Base-by-base conservation (phyloP, 257 asterid species). In the Dorcoceras hygrometricum region DNA sequence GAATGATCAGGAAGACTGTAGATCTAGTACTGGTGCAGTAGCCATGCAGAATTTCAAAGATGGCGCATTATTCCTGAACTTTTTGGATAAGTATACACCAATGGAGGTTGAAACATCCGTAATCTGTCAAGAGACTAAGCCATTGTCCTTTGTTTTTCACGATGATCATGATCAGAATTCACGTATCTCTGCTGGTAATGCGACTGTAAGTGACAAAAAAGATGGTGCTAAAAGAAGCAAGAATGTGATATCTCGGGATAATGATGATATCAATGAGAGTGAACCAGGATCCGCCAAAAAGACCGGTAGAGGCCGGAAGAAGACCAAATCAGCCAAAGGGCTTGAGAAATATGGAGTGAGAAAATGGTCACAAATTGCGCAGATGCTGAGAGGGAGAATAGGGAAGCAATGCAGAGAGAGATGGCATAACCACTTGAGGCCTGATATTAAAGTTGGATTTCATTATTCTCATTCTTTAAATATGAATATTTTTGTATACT, bases 331-430 rank as follows among this genome's bases (percentile, higher is more conserved):
- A 20, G 71, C 94, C 1, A 86, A 86, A 67, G 97, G 98, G 54
- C 98, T 91, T 70, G 91, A 87, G 82, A 88, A 79, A 62, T 79
- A 75, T 77, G 98, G 98, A 43, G 80, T 83, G 68, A 76, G 88
- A 62, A 91, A 89, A 76, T 91, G 98, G 98, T 87, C 96, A 26
- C 76, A 82, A 20, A 91, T 91, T 8, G 96, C 96, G 16, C 91
- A 85, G 58, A 60, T 80, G 77, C 77, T 89, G 71, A 80, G 82
- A 67, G 95, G 96, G 53, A 85, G 96, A 73, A 89, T 89, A 67
- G 98, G 98, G 29, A 91, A 91, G 74, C 98, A 91, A 63, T 89
- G 98, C 75, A 84, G 98, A 62, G 98, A 91, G 75, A 79, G 98
- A 80, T 91, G 98, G 96, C 98, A 91, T 73, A 91, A 91, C 74